Percentiles rank a stretch among this genome's conserved stretches.
Conservation (phyloP, 129 eudicot species). For the Lactuca saligna region DNA sequence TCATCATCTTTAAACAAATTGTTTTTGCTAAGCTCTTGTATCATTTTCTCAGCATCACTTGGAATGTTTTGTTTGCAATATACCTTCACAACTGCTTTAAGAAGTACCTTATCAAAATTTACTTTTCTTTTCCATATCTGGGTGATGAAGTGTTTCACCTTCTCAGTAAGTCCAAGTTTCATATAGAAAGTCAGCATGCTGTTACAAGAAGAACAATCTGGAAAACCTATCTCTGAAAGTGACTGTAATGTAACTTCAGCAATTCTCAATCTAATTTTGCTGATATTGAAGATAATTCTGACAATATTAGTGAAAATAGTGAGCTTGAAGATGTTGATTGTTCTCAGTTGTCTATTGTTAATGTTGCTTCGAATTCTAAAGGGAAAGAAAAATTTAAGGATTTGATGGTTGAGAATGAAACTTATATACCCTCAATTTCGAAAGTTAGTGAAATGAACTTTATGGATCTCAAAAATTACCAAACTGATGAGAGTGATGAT, state of each 20-base stretch:
- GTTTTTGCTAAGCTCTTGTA: slow-evolving; percentile 44
- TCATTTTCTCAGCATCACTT: slow-evolving; percentile 55
- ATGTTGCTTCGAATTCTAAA: too few species aligned
- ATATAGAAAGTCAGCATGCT: slow-evolving; percentile 63
- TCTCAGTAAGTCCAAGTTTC: slow-evolving; percentile 50
- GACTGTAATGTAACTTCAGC: slow-evolving; percentile 65
- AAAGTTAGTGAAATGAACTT: too few species aligned
- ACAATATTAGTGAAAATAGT: too few species aligned
- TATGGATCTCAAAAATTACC: too few species aligned
- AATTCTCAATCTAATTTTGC: too few species aligned
- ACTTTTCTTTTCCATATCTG: slow-evolving; percentile 59
- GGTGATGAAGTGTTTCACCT: slow-evolving; percentile 56
- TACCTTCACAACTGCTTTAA: slow-evolving; percentile 57
- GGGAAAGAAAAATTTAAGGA: too few species aligned
- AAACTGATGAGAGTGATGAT: too few species aligned
- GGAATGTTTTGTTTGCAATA: slow-evolving; percentile 66
- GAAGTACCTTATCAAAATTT: slow-evolving; percentile 70
- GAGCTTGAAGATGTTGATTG: too few species aligned
- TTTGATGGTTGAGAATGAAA: too few species aligned
- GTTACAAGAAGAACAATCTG: slow-evolving; percentile 66
- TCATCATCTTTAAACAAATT: slow-evolving; percentile 43
- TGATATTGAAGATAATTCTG: too few species aligned
- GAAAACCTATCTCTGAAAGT: slow-evolving; percentile 64
- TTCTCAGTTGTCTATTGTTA: too few species aligned
- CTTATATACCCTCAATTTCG: too few species aligned